Evolutionary conservation across 2,329 filamentous ascomycete genomes (phyloP), one percentile per base, ranked within the genome.

Genomic region (Aspergillus intermedius): DNA sequence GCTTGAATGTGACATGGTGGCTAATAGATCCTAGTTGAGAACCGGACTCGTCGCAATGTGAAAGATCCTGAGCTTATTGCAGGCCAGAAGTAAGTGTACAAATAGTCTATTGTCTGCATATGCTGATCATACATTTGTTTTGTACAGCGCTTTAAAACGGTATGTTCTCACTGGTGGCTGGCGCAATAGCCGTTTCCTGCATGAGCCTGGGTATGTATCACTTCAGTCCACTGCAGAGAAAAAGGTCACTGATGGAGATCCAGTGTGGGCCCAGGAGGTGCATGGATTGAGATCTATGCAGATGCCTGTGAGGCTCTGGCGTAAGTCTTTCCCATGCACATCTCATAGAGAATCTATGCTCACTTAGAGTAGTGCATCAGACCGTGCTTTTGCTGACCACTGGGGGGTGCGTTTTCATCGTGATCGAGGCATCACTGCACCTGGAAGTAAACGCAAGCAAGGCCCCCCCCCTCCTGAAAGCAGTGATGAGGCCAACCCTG

Each of bases 11-110:
- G 9, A 34, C 30, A 34, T 34, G 13, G 7, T 10, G 13, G 30
- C 30, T 34, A 34, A 34, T 34, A n/a, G 3, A n/a, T 34, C 9
- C 30, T 34, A 34, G 30, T 8, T 34, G 30, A 34, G 13, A 34
- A 34, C 2, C 52, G 48, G 10, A 60, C 30, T 34, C 9, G 30
- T n/a, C 3, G 13, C 9, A 34, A 34, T 34, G 13, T 34, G 13
- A n/a, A 34, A 34, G 30, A 34, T n/a, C 30, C 30, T 10, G 30
- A 34, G 30, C 5, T 34, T 9, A 34, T 34, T 34, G 30, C 30
- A 10, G 30, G 30, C 9, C 30, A 34, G 30, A 34, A 34, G 30
- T 34, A 10, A 34, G 30, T 34, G 13, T 34, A 34, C 9, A 34
- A 9, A 9, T n/a, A 34, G 9, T 8, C 9, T n/a, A 34, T n/a